These are phyloP conservation scores for Andalucia godoyi DNA, from an alignment of 78 protist species.

Conservation along the genomic window DNA sequence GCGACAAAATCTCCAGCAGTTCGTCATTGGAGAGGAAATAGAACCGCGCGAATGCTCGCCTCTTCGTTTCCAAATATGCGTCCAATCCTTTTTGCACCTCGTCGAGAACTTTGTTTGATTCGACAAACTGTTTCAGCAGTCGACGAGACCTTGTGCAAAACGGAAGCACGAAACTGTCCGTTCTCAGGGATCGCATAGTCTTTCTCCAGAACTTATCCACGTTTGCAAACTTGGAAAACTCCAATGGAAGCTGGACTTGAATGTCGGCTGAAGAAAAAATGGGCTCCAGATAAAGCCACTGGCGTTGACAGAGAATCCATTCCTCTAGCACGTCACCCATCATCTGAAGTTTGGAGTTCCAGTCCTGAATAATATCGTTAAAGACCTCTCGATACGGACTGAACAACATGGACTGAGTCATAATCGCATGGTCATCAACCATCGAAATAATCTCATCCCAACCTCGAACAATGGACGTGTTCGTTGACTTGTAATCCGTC, in stretches of 20 bases:
- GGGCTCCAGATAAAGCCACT: constrained; percentile 77
- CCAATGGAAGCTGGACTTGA: constrained; percentile 56
- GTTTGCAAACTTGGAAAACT: too few species aligned
- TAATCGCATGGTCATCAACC: neutral
- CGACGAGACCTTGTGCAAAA: too few species aligned
- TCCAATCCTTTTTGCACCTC: constrained; percentile 44
- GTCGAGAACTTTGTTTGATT: constrained; percentile 22
- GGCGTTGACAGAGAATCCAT: constrained; percentile 62
- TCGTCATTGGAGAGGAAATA: constrained; percentile 44
- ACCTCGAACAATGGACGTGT: constrained; percentile 36
- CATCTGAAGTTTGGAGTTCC: neutral
- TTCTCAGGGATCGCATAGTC: too few species aligned
- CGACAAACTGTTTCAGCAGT: constrained; percentile 28
- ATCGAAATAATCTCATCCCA: neutral
- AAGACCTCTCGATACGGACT: neutral
- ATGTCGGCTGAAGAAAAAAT: constrained; percentile 72
- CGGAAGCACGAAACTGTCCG: too few species aligned
- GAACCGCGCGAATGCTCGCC: constrained; percentile 60
- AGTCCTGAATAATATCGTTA: neutral
- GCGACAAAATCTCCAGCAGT: constrained; percentile 22
- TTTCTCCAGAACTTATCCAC: neutral
- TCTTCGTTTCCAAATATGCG: constrained; percentile 56
- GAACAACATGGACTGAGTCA: constrained; percentile 20
- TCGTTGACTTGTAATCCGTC: neutral
- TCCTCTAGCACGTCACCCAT: constrained; percentile 33